Evolutionary conservation across 768 basidiomycete species (phyloP), one percentile per base, ranked within the genome.

Genomic region (Termitomyces titanicus): DNA sequence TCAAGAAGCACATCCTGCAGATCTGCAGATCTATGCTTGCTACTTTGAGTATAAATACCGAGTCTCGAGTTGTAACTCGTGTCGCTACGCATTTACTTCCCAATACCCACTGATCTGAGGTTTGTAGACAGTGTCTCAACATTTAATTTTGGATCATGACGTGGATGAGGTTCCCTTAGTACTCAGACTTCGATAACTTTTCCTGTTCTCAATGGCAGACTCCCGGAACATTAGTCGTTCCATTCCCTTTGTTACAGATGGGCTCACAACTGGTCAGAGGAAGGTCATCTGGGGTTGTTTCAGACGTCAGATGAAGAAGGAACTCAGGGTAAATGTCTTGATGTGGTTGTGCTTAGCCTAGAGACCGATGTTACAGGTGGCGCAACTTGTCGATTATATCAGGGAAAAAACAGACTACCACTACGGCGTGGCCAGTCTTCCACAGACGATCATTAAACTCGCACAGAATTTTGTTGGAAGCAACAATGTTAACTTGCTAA

Each of bases 151-250:
- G 47, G 86, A 98, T 66, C 96, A 99, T 70, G 82, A 86, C 54
- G 80, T 90, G 31, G 84, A 88, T 43, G 86, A 92, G 64, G 89
- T 99, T 58, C 83, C 92, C 0, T 91, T 86, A n/a, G n/a, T n/a
- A n/a, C 68, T 82, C 88, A 1, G 95, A 99, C 64, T 99, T 99
- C 68, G 85, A 71, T 97, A 99, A 67, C 74, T 99, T 44, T 98
- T 99, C 56, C 79, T 98, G 25, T 99, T 98, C 80, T 99, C 97
- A 1, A 98, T 98, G 93, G 97, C 97, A 4, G 97, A n/a, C n/a
- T n/a, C n/a, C n/a, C n/a, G n/a, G n/a, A n/a, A 99, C 67, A 98
- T 98, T 65, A 83, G 97, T 60, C 94, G 97, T 53, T 99, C 97
- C 5, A 98, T 99, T 61, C 97, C 97, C 2, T 97, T 89, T 0